Conservation (phyloP, 1,284 basidiomycete genomes). For the Tilletia walkeri region DNA sequence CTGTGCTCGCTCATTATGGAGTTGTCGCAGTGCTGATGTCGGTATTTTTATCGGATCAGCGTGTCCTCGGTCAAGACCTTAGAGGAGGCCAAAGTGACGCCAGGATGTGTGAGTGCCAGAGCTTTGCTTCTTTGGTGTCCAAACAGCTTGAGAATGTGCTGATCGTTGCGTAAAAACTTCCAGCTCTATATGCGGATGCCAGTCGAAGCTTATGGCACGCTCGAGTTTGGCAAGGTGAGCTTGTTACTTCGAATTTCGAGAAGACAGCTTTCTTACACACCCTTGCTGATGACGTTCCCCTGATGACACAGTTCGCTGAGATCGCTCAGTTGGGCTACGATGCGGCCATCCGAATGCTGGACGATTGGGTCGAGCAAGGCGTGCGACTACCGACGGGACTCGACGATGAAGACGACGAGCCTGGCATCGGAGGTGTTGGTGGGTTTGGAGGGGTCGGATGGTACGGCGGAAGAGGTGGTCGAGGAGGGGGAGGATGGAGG, state of each 20-base stretch:
- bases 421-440: not conserved
- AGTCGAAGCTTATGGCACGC: conserved; percentile 60
- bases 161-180: too few species aligned
- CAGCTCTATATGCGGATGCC: conserved; percentile 87
- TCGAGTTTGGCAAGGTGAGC: conserved; percentile 58
- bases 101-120: conserved; percentile 63
- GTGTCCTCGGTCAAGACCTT: conserved; percentile 92
- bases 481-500: not conserved
- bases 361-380: conserved; percentile 77
- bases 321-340: conserved; percentile 79
- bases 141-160: too few species aligned
- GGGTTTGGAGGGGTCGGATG: conserved; percentile 2
- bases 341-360: conserved; percentile 71
- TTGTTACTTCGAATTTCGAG: too few species aligned
- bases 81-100: conserved; percentile 85
- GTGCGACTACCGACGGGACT: conserved; percentile 67
- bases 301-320: conserved; percentile 63
- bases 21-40: too few species aligned
- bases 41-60: conserved; percentile 19
- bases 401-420: conserved; percentile 9
- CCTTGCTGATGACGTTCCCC: conserved; percentile 45
- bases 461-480: not conserved
- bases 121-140: too few species aligned
- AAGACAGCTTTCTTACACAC: not conserved
- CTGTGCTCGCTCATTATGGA: too few species aligned